These are phyloP conservation scores for Xylaria multiplex DNA, from an alignment of 2,329 filamentous ascomycete species.

Conservation along the genomic window DNA sequence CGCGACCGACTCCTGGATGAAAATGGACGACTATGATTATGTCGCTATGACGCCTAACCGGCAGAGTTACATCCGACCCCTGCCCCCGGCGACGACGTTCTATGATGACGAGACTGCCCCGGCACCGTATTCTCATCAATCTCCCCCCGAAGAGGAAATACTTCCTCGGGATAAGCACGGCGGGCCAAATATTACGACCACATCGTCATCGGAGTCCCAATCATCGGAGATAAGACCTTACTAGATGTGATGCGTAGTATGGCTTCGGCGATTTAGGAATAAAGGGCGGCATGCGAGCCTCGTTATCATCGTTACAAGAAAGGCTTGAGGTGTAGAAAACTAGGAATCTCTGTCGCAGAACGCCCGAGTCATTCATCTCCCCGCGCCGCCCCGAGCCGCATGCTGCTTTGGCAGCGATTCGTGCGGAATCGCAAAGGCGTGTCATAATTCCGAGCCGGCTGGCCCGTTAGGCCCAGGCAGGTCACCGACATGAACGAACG, in stretches of 20 bases:
- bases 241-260: not conserved
- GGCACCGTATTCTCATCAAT: slow-evolving; percentile 26
- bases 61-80: slow-evolving; percentile 20
- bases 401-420: not conserved
- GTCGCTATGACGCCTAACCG: slow-evolving; percentile 20
- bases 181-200: not conserved
- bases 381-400: not conserved
- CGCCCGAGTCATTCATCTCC: not conserved
- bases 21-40: slow-evolving; percentile 40
- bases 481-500: not conserved
- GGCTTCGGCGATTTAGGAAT: too few species aligned
- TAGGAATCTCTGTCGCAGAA: not conserved
- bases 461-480: not conserved
- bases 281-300: too few species aligned
- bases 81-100: slow-evolving; percentile 27
- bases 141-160: not conserved
- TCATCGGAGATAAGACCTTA: slow-evolving; percentile 1
- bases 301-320: not conserved
- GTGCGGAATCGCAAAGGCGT: not conserved
- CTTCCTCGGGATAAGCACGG: not conserved
- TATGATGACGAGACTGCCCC: slow-evolving; percentile 35
- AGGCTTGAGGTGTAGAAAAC: not conserved
- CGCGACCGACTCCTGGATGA: slow-evolving; percentile 41
- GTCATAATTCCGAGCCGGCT: too few species aligned
- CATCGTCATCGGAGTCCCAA: not conserved